Percentiles rank a stretch among this genome's conserved stretches.
Evolutionary conservation across 2,329 filamentous ascomycete genomes (phyloP).

Genomic region (Ophiobolus disseminans): DNA sequence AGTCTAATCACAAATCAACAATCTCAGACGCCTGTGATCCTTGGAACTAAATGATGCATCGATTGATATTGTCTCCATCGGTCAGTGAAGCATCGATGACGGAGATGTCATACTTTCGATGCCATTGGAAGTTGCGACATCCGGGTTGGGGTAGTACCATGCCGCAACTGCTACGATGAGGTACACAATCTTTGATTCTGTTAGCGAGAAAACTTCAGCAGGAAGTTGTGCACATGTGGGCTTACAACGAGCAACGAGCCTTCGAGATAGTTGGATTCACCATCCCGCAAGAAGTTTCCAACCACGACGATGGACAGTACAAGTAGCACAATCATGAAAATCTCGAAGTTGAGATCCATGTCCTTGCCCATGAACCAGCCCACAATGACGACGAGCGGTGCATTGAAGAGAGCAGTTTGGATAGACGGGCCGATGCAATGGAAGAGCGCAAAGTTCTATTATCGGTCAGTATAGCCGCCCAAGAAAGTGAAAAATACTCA

Average conservation of each 20-base stretch:
- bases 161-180: conserved; percentile 67
- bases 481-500: conserved; percentile 7
- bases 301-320: conserved; percentile 86
- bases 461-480: conserved; percentile 1
- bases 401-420: conserved; percentile 89
- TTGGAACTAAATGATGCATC: too few relatives aligned
- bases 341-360: conserved; percentile 85
- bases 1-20: too few relatives aligned
- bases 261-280: conserved; percentile 90
- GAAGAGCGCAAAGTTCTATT: conserved; percentile 76
- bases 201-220: too few relatives aligned
- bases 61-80: too few relatives aligned
- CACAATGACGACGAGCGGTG: conserved; percentile 80
- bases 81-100: too few relatives aligned
- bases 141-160: conserved; percentile 67
- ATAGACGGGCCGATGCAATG: conserved; percentile 87
- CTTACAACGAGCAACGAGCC: conserved; percentile 73
- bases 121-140: conserved; percentile 41
- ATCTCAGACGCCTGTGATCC: too few relatives aligned
- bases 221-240: neutral
- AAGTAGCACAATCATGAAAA: conserved; percentile 83
- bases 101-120: too few relatives aligned
- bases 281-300: conserved; percentile 84
- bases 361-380: conserved; percentile 75
- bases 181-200: conserved; percentile 60